Evolutionary conservation across 176 grass and related monocot genomes (phyloP).

Genomic region (Poa pratensis): DNA sequence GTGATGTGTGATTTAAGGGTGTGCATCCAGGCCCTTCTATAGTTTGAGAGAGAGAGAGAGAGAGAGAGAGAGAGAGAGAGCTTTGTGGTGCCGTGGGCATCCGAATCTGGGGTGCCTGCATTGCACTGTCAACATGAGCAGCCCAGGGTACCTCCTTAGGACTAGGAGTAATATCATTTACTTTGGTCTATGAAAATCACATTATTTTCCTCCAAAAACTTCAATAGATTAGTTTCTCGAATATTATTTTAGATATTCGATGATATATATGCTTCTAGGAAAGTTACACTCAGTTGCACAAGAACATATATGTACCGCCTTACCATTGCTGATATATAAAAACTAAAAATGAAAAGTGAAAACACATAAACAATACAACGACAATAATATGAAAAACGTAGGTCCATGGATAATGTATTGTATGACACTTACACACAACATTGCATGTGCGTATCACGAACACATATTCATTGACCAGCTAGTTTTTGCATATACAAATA

Average conservation of each 20-base stretch:
- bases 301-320: too few species aligned
- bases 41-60: slow-evolving; percentile 1
- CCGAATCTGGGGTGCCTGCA: neutral
- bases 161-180: neutral
- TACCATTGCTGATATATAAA: too few species aligned
- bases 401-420: neutral
- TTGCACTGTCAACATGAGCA: neutral
- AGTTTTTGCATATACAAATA: neutral
- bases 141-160: neutral
- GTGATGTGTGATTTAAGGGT: neutral
- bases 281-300: too few species aligned
- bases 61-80: neutral
- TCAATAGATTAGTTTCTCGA: neutral
- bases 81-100: neutral
- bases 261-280: neutral
- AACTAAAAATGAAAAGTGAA: too few species aligned
- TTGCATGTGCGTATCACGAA: neutral
- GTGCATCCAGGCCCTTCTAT: neutral
- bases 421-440: neutral
- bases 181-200: neutral
- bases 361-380: too few species aligned
- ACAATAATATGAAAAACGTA: too few species aligned
- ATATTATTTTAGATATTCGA: neutral
- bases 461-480: neutral
- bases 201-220: neutral